Conservation (phyloP, 2,329 filamentous ascomycete genomes). For the Pseudocercospora eumusae region DNA sequence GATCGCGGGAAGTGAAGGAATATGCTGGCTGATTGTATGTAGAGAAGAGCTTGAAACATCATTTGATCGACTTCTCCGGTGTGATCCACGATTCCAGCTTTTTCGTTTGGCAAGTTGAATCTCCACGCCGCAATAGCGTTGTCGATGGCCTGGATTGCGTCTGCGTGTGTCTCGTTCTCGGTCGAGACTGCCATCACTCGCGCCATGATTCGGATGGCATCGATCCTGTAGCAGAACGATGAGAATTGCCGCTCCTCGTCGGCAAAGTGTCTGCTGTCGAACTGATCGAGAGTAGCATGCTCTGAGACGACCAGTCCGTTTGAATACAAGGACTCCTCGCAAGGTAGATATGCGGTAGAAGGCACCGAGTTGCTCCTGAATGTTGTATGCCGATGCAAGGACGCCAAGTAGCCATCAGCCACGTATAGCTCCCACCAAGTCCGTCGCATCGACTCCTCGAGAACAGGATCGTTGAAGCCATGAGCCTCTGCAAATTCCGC, state of each 20-base stretch:
- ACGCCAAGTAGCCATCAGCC: constrained; percentile 82
- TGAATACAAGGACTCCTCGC: constrained; percentile 74
- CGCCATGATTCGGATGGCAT: constrained; percentile 75
- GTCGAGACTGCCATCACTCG: constrained; percentile 62
- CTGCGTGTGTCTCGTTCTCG: constrained; percentile 38
- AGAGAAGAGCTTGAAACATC: constrained; percentile 89
- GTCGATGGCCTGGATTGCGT: constrained; percentile 59
- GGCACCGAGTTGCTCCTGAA: constrained; percentile 68
- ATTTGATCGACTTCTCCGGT: constrained; percentile 79
- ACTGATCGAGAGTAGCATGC: constrained; percentile 67
- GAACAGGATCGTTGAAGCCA: constrained; percentile 63
- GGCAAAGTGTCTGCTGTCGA: constrained; percentile 75
- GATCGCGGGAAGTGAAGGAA: constrained; percentile 79
- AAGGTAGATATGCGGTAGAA: constrained; percentile 72
- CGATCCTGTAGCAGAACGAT: constrained; percentile 81
- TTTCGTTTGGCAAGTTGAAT: constrained; percentile 72
- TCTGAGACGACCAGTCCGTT: constrained; percentile 48
- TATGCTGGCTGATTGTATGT: constrained; percentile 64
- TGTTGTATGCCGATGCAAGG: constrained; percentile 71
- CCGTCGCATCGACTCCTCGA: constrained; percentile 81
- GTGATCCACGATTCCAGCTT: constrained; percentile 67
- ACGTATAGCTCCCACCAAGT: constrained; percentile 90
- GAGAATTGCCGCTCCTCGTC: constrained; percentile 72
- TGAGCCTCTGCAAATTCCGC: constrained; percentile 65
- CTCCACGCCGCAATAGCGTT: constrained; percentile 72